A percentile compares a stretch with the other conserved stretches of the same genome.
Evolutionary conservation across 306 rosid genomes (phyloP).

Genomic region (Echinosophora koreensis): DNA sequence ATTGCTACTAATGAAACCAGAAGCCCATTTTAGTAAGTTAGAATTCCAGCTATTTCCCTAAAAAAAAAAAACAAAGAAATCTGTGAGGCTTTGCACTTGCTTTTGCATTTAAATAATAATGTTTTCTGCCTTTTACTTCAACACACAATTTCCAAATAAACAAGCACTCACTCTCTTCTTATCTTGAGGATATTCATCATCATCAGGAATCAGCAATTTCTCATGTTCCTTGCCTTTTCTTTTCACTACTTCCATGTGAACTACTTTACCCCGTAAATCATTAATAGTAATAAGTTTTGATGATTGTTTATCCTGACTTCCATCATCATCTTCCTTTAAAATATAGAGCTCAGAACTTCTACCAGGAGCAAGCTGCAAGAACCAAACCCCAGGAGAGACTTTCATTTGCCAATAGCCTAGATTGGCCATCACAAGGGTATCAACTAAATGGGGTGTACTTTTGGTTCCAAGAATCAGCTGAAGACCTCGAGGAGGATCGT

Average conservation of each 20-base stretch:
- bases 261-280: conserved; percentile 95
- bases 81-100: conserved; percentile 30
- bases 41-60: conserved; percentile 91
- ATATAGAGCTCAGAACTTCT: conserved; percentile 95
- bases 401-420: conserved; percentile 99
- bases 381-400: conserved; percentile 99
- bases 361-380: conserved; percentile 96
- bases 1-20: conserved; percentile 79
- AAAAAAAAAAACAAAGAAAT: conserved; percentile 37
- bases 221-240: conserved; percentile 94
- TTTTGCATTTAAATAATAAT: conserved; percentile 15
- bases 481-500: conserved; percentile 94
- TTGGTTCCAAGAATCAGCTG: conserved; percentile 96
- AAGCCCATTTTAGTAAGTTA: conserved; percentile 90
- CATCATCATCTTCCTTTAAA: conserved; percentile 72
- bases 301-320: conserved; percentile 62
- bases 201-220: conserved; percentile 75
- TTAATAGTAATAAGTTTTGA: conserved; percentile 82
- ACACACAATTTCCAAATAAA: conserved; percentile 11
- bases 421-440: conserved; percentile 99
- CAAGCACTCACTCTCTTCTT: conserved; percentile 67
- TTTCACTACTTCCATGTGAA: conserved; percentile 87
- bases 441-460: conserved; percentile 87
- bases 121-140: background rate
- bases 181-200: conserved; percentile 55